These are phyloP conservation scores for Clitocybe nebularis DNA, from an alignment of 1,284 basidiomycete species.

Conservation along the genomic window DNA sequence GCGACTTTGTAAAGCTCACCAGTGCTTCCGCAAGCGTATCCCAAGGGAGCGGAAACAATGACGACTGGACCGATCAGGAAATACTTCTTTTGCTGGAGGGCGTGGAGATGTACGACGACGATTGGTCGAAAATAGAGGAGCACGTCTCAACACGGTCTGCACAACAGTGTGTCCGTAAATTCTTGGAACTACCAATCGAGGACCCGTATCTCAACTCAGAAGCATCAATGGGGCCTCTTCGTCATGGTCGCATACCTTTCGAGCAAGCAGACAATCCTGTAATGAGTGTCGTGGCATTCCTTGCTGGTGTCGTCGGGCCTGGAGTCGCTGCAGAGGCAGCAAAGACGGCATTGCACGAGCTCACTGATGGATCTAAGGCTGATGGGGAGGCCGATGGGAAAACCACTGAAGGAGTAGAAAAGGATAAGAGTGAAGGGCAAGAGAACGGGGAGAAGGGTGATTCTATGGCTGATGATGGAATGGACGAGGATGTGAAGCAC, in stretches of 20 bases:
- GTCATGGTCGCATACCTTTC: conserved; percentile 83
- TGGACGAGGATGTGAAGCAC: conserved; percentile 35
- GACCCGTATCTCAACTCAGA: conserved; percentile 82
- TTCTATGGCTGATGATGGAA: conserved; percentile 33
- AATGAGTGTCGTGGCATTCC: conserved; percentile 97
- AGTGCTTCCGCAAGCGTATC: conserved; percentile 36
- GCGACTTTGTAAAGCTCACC: conserved; percentile 93
- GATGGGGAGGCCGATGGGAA: conserved; percentile 30
- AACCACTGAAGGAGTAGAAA: conserved; percentile 32
- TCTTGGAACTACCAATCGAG: conserved; percentile 96
- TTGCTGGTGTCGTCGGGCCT: conserved; percentile 90
- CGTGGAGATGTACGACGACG: conserved; percentile 97
- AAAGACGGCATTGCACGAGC: conserved; percentile 81
- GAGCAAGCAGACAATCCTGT: conserved; percentile 96
- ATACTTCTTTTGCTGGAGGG: conserved; percentile 87
- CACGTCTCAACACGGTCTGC: conserved; percentile 90
- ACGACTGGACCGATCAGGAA: conserved; percentile 93
- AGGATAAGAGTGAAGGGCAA: conserved; percentile 29
- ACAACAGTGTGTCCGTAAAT: conserved; percentile 94
- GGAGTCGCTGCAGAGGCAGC: conserved; percentile 93
- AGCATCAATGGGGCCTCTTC: conserved; percentile 74
- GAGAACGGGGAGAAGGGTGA: conserved; percentile 29
- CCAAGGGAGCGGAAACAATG: conserved; percentile 45
- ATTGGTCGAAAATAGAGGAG: conserved; percentile 90
- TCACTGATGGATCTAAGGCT: conserved; percentile 58